Percentiles rank a stretch among this genome's conserved stretches.
These are phyloP conservation scores for Fusarium nisikadoi DNA, from an alignment of 2,329 filamentous ascomycete species.

Conservation along the genomic window DNA sequence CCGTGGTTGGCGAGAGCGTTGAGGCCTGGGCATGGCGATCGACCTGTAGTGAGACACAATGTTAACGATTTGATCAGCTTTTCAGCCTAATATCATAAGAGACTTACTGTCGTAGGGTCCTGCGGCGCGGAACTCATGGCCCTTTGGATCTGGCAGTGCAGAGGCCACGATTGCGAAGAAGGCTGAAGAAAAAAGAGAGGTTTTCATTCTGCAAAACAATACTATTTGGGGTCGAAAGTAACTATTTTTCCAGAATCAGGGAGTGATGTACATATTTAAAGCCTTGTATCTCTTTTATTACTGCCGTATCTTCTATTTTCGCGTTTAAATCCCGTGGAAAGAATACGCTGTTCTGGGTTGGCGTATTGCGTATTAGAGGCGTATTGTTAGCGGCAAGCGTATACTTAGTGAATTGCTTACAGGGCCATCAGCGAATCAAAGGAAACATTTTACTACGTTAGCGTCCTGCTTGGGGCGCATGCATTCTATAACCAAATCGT, in stretches of 20 bases:
- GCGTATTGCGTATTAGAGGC: not conserved
- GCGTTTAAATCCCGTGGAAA: not conserved
- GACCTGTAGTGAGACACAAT: not conserved
- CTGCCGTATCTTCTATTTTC: too few relatives aligned
- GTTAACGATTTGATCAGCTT: accelerated
- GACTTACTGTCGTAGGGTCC: not conserved
- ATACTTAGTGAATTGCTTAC: not conserved
- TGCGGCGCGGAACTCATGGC: not conserved
- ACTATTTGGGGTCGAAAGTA: not conserved
- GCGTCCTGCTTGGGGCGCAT: not conserved
- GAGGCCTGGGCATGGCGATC: not conserved
- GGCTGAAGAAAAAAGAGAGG: not conserved
- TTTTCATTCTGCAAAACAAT: not conserved
- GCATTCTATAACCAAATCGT: not conserved
- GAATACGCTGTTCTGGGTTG: not conserved
- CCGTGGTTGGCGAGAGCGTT: not conserved
- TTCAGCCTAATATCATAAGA: accelerated
- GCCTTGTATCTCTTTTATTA: not conserved
- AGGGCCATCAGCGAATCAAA: not conserved
- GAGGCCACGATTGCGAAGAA: not conserved
- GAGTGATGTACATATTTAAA: not conserved
- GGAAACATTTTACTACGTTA: not conserved
- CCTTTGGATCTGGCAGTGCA: not conserved
- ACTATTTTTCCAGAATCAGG: not conserved
- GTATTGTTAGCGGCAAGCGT: not conserved